phyloP scores from a whole-genome alignment of 2,329 filamentous ascomycete genomes.

The Scedosporium dehoogii region DNA sequence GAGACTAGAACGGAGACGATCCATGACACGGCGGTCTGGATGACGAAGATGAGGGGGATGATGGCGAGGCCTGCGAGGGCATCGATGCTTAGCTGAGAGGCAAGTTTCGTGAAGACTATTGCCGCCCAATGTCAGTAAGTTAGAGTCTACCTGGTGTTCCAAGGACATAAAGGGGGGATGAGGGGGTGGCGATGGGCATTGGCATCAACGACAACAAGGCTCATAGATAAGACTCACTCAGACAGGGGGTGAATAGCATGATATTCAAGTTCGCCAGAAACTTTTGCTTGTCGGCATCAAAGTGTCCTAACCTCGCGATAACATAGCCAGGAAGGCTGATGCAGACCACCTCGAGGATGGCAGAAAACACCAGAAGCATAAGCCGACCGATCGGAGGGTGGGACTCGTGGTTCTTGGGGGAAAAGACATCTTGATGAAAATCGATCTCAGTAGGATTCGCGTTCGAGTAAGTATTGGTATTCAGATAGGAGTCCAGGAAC shows the following conservation, averaged over 20 bases:
- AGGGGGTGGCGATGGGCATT: neutral
- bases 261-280: conserved; percentile 95
- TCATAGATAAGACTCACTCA: conserved; percentile 52
- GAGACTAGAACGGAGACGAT: conserved; percentile 61
- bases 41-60: conserved; percentile 87
- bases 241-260: conserved; percentile 89
- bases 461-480: neutral
- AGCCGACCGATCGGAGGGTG: conserved; percentile 62
- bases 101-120: conserved; percentile 84
- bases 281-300: conserved; percentile 92
- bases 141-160: neutral
- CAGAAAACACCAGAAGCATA: conserved; percentile 80
- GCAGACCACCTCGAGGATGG: conserved; percentile 89
- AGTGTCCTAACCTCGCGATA: conserved; percentile 79
- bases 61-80: conserved; percentile 85
- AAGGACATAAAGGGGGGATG: neutral
- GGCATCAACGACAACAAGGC: neutral
- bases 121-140: neutral
- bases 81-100: conserved; percentile 83
- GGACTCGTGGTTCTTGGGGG: conserved; percentile 27
- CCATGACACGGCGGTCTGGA: conserved; percentile 84
- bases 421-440: neutral
- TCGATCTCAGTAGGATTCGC: neutral
- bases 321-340: conserved; percentile 92
- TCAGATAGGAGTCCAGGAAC: neutral